Evolutionary conservation across 768 basidiomycete species (phyloP), one percentile per base, ranked within the genome.

Genomic region (Naganishia onofrii): DNA sequence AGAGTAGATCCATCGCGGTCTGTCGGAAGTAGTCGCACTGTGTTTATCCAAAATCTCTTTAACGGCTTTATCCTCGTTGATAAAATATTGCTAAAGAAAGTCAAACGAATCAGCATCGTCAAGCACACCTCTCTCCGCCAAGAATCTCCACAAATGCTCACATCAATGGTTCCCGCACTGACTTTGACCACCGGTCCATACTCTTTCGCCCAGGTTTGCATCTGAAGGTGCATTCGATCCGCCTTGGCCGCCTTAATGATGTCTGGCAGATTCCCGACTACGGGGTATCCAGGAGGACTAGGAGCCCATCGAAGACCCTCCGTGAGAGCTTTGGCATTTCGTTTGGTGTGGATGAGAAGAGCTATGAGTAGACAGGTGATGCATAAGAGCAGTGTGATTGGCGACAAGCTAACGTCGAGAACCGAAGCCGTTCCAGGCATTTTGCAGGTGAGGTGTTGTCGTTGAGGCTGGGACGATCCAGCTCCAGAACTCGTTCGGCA

Each of bases 41-140:
- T 51, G 48, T 51, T 51, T 51, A n/a, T 51, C 48, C 48, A 51
- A n/a, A 51, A 51, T n/a, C n/a, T 51, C 48, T n/a, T 51, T 51
- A 1, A 51, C 48, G 7, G 48, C 48, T 13, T n/a, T 51, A 13
- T 51, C 48, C 48, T 51, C 48, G 21, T 51, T 51, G 48, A 51
- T 51, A 12, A 51, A 51, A n/a, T 51, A 51, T 51, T 51, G 48
- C 48, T 51, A 23, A 51, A 26, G 19, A n/a, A 23, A 23, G 21
- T 6, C 48, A 51, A 7, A 23, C 48, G 48, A 51, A 51, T n/a
- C 48, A 51, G 15, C 15, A 15, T 12, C 21, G 48, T 23, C 48
- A 51, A 23, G 15, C 21, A 17, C 46, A 46, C 23, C n/a, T n/a
- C 7, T 15, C 21, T 51, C n/a, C 21, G n/a, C 19, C 48, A 51